Evolutionary conservation across 2,329 filamentous ascomycete genomes (phyloP).

Genomic region (Pyrenochaeta sp.): DNA sequence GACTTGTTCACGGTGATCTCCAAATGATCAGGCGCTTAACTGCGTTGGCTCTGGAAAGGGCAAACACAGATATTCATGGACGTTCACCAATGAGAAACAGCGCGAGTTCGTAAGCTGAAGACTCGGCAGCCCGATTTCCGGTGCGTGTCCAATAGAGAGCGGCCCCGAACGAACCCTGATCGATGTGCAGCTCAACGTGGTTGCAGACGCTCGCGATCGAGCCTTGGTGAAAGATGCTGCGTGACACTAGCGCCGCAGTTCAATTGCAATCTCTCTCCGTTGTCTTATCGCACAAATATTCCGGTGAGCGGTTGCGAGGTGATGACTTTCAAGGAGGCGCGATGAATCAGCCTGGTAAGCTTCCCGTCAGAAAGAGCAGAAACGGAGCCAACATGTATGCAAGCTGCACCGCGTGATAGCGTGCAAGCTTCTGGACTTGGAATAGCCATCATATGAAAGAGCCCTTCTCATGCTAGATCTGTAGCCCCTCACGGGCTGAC

Average conservation of each 20-base stretch:
- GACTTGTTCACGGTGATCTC: conserved; percentile 12
- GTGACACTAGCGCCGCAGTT: conserved; percentile 12
- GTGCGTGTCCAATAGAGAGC: conserved; percentile 19
- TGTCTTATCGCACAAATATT: conserved; percentile 25
- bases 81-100: conserved; percentile 25
- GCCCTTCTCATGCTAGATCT: conserved; percentile 3
- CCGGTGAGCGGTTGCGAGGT: conserved; percentile 21
- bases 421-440: conserved; percentile 3
- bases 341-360: conserved; percentile 12
- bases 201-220: conserved; percentile 26
- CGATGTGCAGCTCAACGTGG: conserved; percentile 28
- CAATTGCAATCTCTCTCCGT: conserved; percentile 19
- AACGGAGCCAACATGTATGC: conserved; percentile 14
- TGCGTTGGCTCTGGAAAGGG: conserved; percentile 15
- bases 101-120: conserved; percentile 19
- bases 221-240: conserved; percentile 13
- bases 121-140: conserved; percentile 14
- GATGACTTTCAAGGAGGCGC: conserved; percentile 3
- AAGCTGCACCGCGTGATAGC: conserved; percentile 20
- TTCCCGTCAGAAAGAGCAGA: conserved; percentile 6
- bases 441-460: conserved; percentile 3
- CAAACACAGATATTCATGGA: conserved; percentile 15
- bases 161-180: conserved; percentile 13
- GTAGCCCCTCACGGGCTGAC: conserved; percentile 11
- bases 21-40: conserved; percentile 19